Conservation (phyloP, 148 eudicot species). For the Drosera capensis region DNA sequence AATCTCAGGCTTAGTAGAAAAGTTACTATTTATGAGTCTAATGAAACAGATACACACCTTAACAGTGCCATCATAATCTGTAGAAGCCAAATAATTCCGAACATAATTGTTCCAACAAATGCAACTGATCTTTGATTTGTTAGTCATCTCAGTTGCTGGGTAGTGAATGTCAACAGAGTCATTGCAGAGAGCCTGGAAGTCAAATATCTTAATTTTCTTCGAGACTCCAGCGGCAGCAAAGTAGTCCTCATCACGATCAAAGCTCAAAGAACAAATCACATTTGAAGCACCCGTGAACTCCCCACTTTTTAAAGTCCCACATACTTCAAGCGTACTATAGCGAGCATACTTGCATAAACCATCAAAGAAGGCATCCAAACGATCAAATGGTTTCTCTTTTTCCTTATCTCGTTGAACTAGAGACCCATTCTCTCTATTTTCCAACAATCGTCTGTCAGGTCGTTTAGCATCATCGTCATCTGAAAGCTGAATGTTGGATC, state of each 20-base stretch:
- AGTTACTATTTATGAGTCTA: background rate
- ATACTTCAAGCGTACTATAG: slow-evolving; percentile 61
- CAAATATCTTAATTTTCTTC: slow-evolving; percentile 69
- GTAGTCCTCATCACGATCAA: slow-evolving; percentile 81
- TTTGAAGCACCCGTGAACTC: slow-evolving; percentile 48
- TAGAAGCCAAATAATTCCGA: slow-evolving; percentile 73
- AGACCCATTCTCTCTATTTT: slow-evolving; percentile 23
- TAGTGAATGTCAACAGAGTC: slow-evolving; percentile 68
- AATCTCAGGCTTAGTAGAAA: too few relatives aligned
- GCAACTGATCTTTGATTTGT: slow-evolving; percentile 66
- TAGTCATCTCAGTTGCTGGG: slow-evolving; percentile 69
- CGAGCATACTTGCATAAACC: slow-evolving; percentile 87
- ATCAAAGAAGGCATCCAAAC: slow-evolving; percentile 52
- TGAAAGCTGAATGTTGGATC: slow-evolving; percentile 36
- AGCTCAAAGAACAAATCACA: slow-evolving; percentile 83
- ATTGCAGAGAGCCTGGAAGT: slow-evolving; percentile 45
- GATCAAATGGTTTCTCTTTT: slow-evolving; percentile 23
- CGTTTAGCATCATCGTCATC: slow-evolving; percentile 18
- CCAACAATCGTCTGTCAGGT: slow-evolving; percentile 26
- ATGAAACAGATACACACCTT: slow-evolving; percentile 39
- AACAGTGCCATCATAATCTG: slow-evolving; percentile 83
- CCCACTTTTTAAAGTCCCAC: slow-evolving; percentile 47
- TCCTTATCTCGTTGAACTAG: slow-evolving; percentile 16
- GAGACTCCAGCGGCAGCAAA: slow-evolving; percentile 91
- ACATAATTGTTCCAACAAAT: slow-evolving; percentile 77